Evolutionary conservation across 192 early-diverging fungal genomes (phyloP).

Genomic region (Podila horticola): DNA sequence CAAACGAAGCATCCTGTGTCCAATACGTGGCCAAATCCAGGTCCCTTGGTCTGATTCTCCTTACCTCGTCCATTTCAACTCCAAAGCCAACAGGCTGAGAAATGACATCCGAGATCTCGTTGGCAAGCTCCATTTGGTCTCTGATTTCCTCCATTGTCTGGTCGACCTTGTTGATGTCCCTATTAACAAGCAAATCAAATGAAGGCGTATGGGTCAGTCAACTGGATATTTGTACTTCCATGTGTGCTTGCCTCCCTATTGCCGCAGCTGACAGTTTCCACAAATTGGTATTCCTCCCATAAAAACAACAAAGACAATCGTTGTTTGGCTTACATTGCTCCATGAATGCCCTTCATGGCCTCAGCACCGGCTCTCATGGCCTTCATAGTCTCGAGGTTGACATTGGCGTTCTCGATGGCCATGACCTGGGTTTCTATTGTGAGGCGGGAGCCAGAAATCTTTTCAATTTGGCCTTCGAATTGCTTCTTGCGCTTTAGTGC

Average conservation of each 20-base stretch:
- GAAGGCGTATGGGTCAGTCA: neutral
- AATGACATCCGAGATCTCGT: constrained; percentile 94
- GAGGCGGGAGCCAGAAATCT: constrained; percentile 88
- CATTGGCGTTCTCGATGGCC: constrained; percentile 96
- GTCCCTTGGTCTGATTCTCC: neutral
- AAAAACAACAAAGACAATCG: neutral
- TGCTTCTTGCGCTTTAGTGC: constrained; percentile 96
- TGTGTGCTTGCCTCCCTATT: neutral
- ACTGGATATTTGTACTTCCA: no score
- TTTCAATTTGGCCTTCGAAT: constrained; percentile 86
- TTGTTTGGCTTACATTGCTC: constrained; percentile 71
- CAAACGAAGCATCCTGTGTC: neutral
- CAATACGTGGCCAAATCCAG: neutral
- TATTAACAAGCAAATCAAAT: constrained; percentile 29
- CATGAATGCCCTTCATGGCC: constrained; percentile 95
- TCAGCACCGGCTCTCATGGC: constrained; percentile 93
- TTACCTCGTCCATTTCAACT: constrained; percentile 88
- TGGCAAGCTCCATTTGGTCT: constrained; percentile 97
- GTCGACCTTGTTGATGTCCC: constrained; percentile 95
- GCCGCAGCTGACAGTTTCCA: neutral
- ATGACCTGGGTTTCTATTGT: constrained; percentile 95
- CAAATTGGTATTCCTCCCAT: neutral
- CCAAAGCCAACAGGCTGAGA: constrained; percentile 89
- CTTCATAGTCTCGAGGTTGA: constrained; percentile 95
- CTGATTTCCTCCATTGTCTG: constrained; percentile 96